Evolutionary conservation across 1,284 basidiomycete genomes (phyloP).

Genomic region (Pseudozyma thailandica): DNA sequence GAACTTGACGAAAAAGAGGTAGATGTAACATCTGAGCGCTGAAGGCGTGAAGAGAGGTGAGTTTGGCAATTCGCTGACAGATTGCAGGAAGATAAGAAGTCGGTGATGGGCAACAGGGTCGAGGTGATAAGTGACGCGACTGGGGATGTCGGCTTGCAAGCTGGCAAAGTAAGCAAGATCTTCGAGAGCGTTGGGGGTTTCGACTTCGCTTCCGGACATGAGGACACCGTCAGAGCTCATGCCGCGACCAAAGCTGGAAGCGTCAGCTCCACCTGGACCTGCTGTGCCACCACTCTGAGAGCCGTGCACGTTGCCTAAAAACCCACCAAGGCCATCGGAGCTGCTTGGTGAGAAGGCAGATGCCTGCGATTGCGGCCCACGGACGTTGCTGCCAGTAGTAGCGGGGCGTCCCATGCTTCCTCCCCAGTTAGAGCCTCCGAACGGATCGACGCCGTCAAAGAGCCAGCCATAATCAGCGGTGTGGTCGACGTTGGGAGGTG

Average conservation of each 20-base stretch:
- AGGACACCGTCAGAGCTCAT: slow-evolving; percentile 39
- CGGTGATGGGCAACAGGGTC: slow-evolving; percentile 47
- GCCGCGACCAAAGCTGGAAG: slow-evolving; percentile 39
- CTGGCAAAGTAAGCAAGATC: slow-evolving; percentile 57
- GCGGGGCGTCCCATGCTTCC: slow-evolving; percentile 23
- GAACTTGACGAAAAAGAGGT: slow-evolving; percentile 58
- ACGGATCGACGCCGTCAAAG: slow-evolving; percentile 54
- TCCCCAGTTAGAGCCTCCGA: slow-evolving; percentile 36
- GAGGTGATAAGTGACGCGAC: slow-evolving; percentile 43
- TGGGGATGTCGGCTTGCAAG: slow-evolving; percentile 52
- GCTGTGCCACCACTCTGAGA: slow-evolving; percentile 25
- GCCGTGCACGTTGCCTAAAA: slow-evolving; percentile 40
- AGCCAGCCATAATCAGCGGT: slow-evolving; percentile 57
- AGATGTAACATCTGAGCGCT: slow-evolving; percentile 52
- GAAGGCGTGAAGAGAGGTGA: slow-evolving; percentile 54
- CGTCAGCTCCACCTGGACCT: slow-evolving; percentile 11
- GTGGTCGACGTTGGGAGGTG: slow-evolving; percentile 42
- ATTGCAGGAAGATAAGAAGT: slow-evolving; percentile 53
- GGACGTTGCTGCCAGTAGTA: slow-evolving; percentile 25
- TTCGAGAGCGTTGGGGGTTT: slow-evolving; percentile 50
- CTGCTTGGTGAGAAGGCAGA: slow-evolving; percentile 50
- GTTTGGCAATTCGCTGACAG: slow-evolving; percentile 52
- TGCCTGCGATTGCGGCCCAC: slow-evolving; percentile 37
- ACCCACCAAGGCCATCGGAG: slow-evolving; percentile 43
- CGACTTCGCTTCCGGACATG: slow-evolving; percentile 45